Evolutionary conservation across 176 grass and related monocot genomes (phyloP), one percentile per base, ranked within the genome.

Genomic region (Poa annua): DNA sequence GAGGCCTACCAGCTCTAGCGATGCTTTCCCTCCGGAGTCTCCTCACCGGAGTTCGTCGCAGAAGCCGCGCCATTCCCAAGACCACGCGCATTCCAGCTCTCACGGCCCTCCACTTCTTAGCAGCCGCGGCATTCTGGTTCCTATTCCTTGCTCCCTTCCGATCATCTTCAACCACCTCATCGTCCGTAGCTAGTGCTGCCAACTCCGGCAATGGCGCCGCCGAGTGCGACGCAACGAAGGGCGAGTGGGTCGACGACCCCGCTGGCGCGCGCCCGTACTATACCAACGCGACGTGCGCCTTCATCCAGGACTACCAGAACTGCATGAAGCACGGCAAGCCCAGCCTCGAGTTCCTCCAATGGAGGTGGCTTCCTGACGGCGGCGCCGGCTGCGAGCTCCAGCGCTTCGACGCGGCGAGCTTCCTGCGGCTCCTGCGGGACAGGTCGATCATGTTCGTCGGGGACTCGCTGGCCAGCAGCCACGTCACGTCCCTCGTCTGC

Each of bases 221-320:
- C 39, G 4, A 53, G 17, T 91, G 82, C 8, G 82, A 88, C 62
- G 26, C 32, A 35, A 71, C 76, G 13, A 49, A 41, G 3, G 91
- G 91, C 20, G 14, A 63, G 59, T 97, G 91, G 91, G 44, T 92
- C 38, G 84, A 44, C 33, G 80, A 89, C 79, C 48, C 84, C 4
- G 2, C 81, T 2, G 3, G 5, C 26, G 35, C 36, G 7, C 71
- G 11, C 14, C 89, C 85, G 13, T 14, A 72, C 48, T 97, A 94
- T 79, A 92, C 81, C 2, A 88, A 88, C 78, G 72, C 66, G 17
- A 92, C 79, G 19, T 94, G 94, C 60, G 35, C 20, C 3, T 86
- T 86, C 84, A 97, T 97, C 74, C 78, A 88, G 68, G 59, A 89
- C 19, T 86, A 84, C 39, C 94, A 97, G 71, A 90, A 97, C 79